Percentiles rank a stretch among this genome's conserved stretches.
Evolutionary conservation across 2,329 filamentous ascomycete genomes (phyloP).

Genomic region (Bipolaris bicolor): DNA sequence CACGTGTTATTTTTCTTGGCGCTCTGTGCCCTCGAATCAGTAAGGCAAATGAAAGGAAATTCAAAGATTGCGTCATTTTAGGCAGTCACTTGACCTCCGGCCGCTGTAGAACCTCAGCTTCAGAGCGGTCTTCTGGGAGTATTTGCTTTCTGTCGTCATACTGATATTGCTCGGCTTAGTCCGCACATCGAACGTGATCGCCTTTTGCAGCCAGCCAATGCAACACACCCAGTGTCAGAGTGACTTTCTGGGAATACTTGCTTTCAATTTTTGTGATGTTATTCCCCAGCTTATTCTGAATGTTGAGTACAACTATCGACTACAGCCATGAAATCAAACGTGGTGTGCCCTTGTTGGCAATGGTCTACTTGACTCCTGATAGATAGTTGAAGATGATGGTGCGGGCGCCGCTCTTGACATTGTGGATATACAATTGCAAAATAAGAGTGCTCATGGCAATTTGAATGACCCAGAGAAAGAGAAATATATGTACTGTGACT

Average conservation of each 20-base stretch:
- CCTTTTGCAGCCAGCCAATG: slow-evolving; percentile 57
- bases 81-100: slow-evolving; percentile 91
- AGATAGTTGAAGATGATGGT: slow-evolving; percentile 98
- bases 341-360: slow-evolving; percentile 95
- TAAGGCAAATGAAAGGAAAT: no score
- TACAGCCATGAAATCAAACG: slow-evolving; percentile 97
- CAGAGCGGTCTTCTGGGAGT: no score
- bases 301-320: slow-evolving; percentile 92
- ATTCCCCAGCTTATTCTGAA: slow-evolving; percentile 94
- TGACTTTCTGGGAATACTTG: slow-evolving; percentile 99
- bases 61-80: slow-evolving; percentile 65
- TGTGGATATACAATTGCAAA: slow-evolving; percentile 85
- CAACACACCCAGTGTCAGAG: slow-evolving; percentile 92
- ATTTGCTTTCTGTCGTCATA: no score
- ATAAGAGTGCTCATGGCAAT: slow-evolving; percentile 70
- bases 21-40: neutral
- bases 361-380: slow-evolving; percentile 87
- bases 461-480: slow-evolving; percentile 68
- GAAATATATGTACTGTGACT: slow-evolving; percentile 41
- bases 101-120: slow-evolving; percentile 42
- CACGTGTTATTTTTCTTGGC: neutral
- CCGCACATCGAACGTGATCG: no score
- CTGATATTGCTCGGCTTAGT: no score
- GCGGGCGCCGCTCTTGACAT: slow-evolving; percentile 91
- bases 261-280: slow-evolving; percentile 96